Conservation (phyloP, 768 basidiomycete genomes). For the Auricularia sp. region DNA sequence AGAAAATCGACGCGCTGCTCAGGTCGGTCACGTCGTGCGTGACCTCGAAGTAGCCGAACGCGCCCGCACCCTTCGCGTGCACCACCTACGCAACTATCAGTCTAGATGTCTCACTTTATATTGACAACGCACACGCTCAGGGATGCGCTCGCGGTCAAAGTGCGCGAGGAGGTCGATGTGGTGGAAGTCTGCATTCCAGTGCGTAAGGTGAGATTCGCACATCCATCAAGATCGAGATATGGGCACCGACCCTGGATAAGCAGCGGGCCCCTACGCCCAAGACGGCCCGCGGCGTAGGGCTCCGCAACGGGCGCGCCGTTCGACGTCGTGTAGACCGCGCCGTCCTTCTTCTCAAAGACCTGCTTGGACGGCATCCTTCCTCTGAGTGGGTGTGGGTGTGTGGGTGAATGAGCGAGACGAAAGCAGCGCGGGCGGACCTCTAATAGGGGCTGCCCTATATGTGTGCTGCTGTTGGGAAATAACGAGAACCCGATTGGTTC, state of each 20-base stretch:
- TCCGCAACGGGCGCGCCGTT: conserved; percentile 68
- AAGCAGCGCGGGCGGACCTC: not conserved
- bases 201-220: no score
- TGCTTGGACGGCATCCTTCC: conserved; percentile 52
- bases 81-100: conserved; percentile 41
- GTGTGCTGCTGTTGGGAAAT: not conserved
- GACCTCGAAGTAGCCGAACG: conserved; percentile 87
- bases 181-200: conserved; percentile 54
- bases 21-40: conserved; percentile 68
- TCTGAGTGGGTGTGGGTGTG: no score
- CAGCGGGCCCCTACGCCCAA: conserved; percentile 70
- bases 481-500: not conserved
- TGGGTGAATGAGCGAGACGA: conserved; percentile 2
- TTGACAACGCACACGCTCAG: conserved; percentile 38
- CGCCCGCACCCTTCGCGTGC: conserved; percentile 84
- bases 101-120: conserved; percentile 67
- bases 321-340: conserved; percentile 72
- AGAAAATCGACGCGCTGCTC: conserved; percentile 61
- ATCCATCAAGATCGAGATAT: no score
- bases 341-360: conserved; percentile 44
- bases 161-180: conserved; percentile 72
- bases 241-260: conserved; percentile 64
- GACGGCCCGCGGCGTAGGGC: conserved; percentile 72
- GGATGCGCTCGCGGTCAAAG: conserved; percentile 92
- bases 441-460: not conserved